phyloP scores from a whole-genome alignment of 129 eudicot genomes.

The Arctium lappa region DNA sequence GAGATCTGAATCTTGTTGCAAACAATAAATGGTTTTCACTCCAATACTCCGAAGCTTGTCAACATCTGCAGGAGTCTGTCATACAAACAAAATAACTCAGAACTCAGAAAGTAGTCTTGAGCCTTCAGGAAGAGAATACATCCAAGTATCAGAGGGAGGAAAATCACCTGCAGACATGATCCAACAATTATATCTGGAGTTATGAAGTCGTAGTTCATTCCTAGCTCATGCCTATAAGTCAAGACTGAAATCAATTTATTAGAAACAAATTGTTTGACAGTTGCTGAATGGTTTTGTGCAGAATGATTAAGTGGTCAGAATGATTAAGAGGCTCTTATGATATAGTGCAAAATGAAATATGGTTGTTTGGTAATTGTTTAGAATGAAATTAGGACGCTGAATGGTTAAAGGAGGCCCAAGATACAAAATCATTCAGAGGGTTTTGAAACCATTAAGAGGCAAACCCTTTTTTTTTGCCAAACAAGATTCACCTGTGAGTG shows the following conservation, averaged over 20 bases:
- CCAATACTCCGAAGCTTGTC: slow-evolving; percentile 91
- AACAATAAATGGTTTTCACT: slow-evolving; percentile 85
- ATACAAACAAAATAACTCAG: slow-evolving; percentile 15
- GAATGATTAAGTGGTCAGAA: too few species aligned
- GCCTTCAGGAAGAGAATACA: background rate
- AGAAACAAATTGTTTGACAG: background rate
- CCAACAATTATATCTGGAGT: slow-evolving; percentile 89
- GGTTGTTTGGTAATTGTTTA: too few species aligned
- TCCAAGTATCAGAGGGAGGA: background rate
- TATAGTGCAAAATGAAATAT: too few species aligned
- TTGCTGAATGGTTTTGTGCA: too few species aligned
- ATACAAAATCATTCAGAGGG: too few species aligned
- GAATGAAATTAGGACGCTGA: too few species aligned
- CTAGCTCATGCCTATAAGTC: slow-evolving; percentile 93
- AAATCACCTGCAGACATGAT: slow-evolving; percentile 89
- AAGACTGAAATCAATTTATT: slow-evolving; percentile 44
- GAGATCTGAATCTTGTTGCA: slow-evolving; percentile 94
- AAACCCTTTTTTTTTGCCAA: too few species aligned
- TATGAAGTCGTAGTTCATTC: slow-evolving; percentile 92
- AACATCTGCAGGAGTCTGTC: slow-evolving; percentile 84
- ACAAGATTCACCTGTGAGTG: too few species aligned
- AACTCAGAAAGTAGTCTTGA: background rate
- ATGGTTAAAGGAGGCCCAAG: too few species aligned
- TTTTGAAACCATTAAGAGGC: too few species aligned
- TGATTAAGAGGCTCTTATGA: too few species aligned